phyloP scores from a whole-genome alignment of 2,329 filamentous ascomycete genomes.

The Myriosclerotinia scirpicola region DNA sequence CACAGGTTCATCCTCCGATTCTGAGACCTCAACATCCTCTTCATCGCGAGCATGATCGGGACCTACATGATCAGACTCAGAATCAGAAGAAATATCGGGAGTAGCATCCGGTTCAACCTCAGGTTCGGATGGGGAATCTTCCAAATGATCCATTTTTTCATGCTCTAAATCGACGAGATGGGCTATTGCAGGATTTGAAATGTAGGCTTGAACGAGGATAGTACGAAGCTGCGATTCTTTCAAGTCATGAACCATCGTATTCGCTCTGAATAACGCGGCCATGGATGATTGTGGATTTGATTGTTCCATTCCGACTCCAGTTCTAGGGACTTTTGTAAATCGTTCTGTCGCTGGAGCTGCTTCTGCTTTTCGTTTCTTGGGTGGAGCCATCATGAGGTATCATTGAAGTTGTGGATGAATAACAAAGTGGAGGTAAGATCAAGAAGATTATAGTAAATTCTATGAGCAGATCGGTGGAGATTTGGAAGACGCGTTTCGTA shows the following conservation, averaged over 20 bases:
- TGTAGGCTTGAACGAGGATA: slow-evolving; percentile 21
- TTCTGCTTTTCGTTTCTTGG: slow-evolving; percentile 8
- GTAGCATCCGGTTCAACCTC: not conserved
- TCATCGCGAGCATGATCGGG: not conserved
- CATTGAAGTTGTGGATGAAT: not conserved
- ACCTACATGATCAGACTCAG: not conserved
- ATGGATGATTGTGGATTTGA: slow-evolving; percentile 13
- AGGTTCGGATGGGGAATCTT: not conserved
- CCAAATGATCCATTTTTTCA: slow-evolving; percentile 18
- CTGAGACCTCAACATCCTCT: not conserved
- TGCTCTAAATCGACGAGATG: slow-evolving; percentile 18
- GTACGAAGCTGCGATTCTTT: slow-evolving; percentile 22
- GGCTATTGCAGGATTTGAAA: slow-evolving; percentile 13
- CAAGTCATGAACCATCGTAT: slow-evolving; percentile 19
- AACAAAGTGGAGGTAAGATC: not conserved
- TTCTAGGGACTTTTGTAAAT: not conserved
- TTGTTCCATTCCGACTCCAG: not conserved
- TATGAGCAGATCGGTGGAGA: not conserved
- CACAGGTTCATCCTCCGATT: not conserved
- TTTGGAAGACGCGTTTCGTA: slow-evolving; percentile 9
- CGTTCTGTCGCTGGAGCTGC: not conserved
- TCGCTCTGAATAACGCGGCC: slow-evolving; percentile 16
- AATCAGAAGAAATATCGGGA: not conserved
- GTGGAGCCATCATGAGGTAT: not conserved
- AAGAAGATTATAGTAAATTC: not conserved